Percentiles rank a stretch among this genome's conserved stretches.
Conservation (phyloP, 306 rosid species). For the Trifolium subterraneum region DNA sequence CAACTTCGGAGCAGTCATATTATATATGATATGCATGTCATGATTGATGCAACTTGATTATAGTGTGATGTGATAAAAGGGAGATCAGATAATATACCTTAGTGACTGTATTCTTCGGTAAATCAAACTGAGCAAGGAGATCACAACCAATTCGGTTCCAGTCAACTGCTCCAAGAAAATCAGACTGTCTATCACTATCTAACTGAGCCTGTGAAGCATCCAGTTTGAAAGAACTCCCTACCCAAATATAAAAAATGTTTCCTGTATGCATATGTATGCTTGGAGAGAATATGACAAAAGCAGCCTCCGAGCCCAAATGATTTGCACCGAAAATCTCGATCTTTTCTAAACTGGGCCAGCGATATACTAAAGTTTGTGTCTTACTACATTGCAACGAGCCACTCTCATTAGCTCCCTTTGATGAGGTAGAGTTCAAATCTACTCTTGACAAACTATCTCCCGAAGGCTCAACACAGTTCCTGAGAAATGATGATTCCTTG, state of each 20-base stretch:
- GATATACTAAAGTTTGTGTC: constrained; percentile 56
- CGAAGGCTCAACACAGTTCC: constrained; percentile 46
- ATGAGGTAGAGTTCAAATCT: constrained; percentile 44
- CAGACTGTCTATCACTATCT: constrained; percentile 59
- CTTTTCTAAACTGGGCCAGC: constrained; percentile 86
- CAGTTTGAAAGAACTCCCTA: constrained; percentile 69
- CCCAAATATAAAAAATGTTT: constrained; percentile 73
- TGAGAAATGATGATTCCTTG: constrained; percentile 42
- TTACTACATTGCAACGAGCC: constrained; percentile 39
- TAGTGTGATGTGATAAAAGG: constrained; percentile 4
- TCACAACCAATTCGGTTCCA: constrained; percentile 69
- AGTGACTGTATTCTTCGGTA: constrained; percentile 63
- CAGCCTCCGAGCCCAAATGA: constrained; percentile 75
- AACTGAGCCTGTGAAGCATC: constrained; percentile 52
- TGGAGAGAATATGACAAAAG: constrained; percentile 72
- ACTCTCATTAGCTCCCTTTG: constrained; percentile 50
- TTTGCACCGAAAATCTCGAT: constrained; percentile 55
- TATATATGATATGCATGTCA: constrained; percentile 18
- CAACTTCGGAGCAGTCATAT: constrained; percentile 20
- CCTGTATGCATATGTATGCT: constrained; percentile 50
- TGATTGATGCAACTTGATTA: constrained; percentile 1
- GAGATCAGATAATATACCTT: constrained; percentile 68
- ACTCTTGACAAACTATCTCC: constrained; percentile 38
- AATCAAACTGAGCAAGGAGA: constrained; percentile 58
- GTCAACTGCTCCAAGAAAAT: constrained; percentile 59